Base-by-base conservation (phyloP, 768 basidiomycete species). In the Candolleomyces eurysporus region DNA sequence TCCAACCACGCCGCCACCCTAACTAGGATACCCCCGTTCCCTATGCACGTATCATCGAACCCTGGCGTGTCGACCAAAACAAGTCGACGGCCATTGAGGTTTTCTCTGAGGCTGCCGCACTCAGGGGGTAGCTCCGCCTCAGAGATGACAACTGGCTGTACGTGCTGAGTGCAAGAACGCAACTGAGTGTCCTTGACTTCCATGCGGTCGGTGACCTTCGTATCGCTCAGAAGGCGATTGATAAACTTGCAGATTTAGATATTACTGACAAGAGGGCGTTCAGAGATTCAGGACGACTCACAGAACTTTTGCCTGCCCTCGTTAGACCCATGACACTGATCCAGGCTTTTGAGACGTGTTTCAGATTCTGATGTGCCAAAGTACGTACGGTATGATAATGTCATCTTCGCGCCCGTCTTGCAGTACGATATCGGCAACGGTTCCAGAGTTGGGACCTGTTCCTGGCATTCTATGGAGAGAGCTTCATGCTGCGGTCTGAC, bases 271-370 rank as follows among this genome's bases (percentile, higher is more conserved):
- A 14, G 8, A 7, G 9, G 10, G 9, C 48, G 14, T 43, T 17
- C 17, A 43, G 42, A 9, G 42, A 43, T 43, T 17, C 8, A 43
- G 42, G 9, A 9, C 17, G 42, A 17, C 60, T 53, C 42, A 62
- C 61, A 52, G 56, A 58, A 13, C 61, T 62, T 26, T n/a, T n/a
- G n/a, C n/a, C 61, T 9, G 43, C 51, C 26, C 52, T 57, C 13
- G 61, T 62, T 21, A 49, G 61, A 1, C 61, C 61, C 61, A 62
- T 61, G 5, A 61, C 48, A 6, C 61, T 61, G 11, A 49, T 49
- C 48, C 2, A 19, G 13, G 1, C 52, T 22, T 62, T 45, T 39
- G 56, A 48, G 30, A 62, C 52, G 50, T 57, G 26, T 19, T 4
- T 4, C 4, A 26, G 4, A 46, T 17, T 19, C 21, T 36, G 9